Base-by-base conservation (phyloP, 352 stramenopile genomes). In the Thalassiosira mediterranea region DNA sequence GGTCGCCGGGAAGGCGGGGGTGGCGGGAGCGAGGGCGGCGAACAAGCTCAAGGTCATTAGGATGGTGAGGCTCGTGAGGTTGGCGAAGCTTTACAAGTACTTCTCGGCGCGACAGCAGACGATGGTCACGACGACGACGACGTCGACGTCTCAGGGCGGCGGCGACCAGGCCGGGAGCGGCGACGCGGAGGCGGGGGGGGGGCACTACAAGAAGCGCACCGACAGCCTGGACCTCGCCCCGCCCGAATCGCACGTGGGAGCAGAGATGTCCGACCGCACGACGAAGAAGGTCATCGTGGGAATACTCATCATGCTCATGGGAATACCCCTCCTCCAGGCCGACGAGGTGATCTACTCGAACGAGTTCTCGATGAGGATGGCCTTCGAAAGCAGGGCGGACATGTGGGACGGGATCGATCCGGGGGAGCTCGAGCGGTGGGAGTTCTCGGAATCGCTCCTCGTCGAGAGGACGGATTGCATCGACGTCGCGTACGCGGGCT, bases 261-360 rank as follows among this genome's bases (percentile, higher is more conserved):
- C 96, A 56, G 94, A 96, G 48, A 81, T 98, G 69, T 96, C 93
- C 0, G 94, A 97, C 68, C 94, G 95, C 54, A 98, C 94, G 13
- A 97, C 94, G 11, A 83, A 79, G 54, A 83, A 81, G 21, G 86
- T 98, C 4, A 87, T 88, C 57, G 53, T 87, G 48, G 72, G 75
- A 46, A 86, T 94, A n/a, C 69, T 94, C 11, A 38, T 88, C 25
- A 89, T 94, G 76, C 72, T 94, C 31, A 70, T 94, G 42, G 72
- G 89, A 8, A 81, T 94, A 34, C 88, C 86, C 15, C 57, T 93
- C 31, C 69, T 94, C 13, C 78, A 88, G 46, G 66, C 62, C 37
- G 68, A 76, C 7, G 60, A 79, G 49, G 21, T 72, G 7, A 44
- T 69, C 21, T 81, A 84, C 51, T 54, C 51, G 49, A 81, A 81